phyloP scores from a whole-genome alignment of 2,329 filamentous ascomycete species.

The Aspergillus sp. region DNA sequence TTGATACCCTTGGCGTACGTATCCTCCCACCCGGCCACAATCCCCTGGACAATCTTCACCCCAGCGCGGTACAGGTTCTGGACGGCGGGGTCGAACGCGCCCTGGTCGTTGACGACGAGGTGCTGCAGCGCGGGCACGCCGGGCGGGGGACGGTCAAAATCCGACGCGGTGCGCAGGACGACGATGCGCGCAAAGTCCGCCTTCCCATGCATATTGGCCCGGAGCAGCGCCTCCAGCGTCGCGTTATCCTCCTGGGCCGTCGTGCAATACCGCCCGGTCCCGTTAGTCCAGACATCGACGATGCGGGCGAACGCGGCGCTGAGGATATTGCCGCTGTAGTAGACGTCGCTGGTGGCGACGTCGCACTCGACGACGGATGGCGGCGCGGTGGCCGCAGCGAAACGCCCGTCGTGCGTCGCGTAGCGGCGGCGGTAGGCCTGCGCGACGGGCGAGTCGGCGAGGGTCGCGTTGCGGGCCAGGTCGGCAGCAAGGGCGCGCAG shows the following conservation, averaged over 20 bases:
- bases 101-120: conserved; percentile 60
- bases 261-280: conserved; percentile 66
- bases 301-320: conserved; percentile 65
- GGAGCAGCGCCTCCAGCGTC: conserved; percentile 63
- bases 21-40: conserved; percentile 60
- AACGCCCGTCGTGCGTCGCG: conserved; percentile 28
- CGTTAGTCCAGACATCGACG: conserved; percentile 64
- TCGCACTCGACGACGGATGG: conserved; percentile 66
- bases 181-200: conserved; percentile 68
- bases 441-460: conserved; percentile 53
- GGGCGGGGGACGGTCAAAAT: conserved; percentile 69
- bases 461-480: conserved; percentile 52
- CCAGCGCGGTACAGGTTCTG: conserved; percentile 67
- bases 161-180: conserved; percentile 66
- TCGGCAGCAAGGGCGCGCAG: conserved; percentile 55
- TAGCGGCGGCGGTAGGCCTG: conserved; percentile 58
- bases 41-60: conserved; percentile 63
- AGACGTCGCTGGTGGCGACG: conserved; percentile 68
- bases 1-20: conserved; percentile 59
- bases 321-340: conserved; percentile 63
- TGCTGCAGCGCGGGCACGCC: conserved; percentile 58
- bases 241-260: conserved; percentile 73
- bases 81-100: conserved; percentile 62
- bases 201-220: conserved; percentile 55
- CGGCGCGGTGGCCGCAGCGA: conserved; percentile 42